Percentiles rank a stretch among this genome's conserved stretches.
phyloP scores from a whole-genome alignment of 164 flowering plant genomes.

The Malania oleifera region DNA sequence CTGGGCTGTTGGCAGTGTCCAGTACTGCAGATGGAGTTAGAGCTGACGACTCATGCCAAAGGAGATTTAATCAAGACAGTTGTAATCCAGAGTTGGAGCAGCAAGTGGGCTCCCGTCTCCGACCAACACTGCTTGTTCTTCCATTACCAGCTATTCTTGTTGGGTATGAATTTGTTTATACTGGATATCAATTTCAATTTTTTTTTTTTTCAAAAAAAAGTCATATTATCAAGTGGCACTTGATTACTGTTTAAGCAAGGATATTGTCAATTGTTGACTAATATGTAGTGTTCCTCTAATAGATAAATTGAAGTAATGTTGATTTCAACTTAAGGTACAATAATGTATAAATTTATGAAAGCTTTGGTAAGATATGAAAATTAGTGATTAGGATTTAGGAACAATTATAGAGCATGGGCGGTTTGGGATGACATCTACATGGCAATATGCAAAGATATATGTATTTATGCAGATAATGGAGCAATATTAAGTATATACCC shows the following conservation, averaged over 20 bases:
- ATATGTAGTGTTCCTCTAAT: not conserved
- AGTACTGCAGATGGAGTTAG: conserved; percentile 47
- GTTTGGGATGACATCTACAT: too few species aligned
- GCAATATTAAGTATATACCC: too few species aligned
- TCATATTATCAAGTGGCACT: not conserved
- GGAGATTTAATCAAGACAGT: conserved; percentile 52
- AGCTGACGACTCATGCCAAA: conserved; percentile 53
- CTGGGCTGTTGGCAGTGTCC: conserved; percentile 20
- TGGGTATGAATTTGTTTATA: conserved; percentile 53
- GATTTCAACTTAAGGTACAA: not conserved
- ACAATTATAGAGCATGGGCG: too few species aligned
- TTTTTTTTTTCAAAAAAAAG: not conserved
- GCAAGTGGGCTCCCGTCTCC: conserved; percentile 44
- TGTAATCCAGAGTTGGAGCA: conserved; percentile 57
- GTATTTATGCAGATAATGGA: too few species aligned
- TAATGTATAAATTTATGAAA: not conserved
- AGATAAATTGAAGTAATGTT: not conserved
- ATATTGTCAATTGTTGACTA: not conserved
- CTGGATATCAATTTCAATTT: not conserved
- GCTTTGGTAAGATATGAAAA: not conserved
- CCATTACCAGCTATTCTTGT: conserved; percentile 93
- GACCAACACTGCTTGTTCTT: conserved; percentile 62
- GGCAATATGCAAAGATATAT: too few species aligned
- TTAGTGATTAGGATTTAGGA: too few species aligned
- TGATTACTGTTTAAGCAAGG: not conserved